Conservation (phyloP, 169 alveolate species). For the Plasmodium fragile region DNA sequence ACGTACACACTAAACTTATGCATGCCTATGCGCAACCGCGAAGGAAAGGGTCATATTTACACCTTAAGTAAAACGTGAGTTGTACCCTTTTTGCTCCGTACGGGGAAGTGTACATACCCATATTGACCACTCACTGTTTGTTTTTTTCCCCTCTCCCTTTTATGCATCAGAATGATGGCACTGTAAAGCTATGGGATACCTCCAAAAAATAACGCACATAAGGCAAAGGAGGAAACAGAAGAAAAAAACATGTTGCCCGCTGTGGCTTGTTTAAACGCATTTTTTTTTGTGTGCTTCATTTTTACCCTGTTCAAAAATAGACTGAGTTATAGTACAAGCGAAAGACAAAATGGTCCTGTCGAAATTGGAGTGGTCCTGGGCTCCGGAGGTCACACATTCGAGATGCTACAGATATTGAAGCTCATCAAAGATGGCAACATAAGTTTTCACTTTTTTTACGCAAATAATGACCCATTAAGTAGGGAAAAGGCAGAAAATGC, state of each 20-base stretch:
- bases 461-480: conserved; percentile 55
- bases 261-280: conserved; percentile 3
- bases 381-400: conserved; percentile 73
- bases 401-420: conserved; percentile 52
- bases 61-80: not conserved
- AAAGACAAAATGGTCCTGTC: conserved; percentile 10
- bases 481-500: conserved; percentile 49
- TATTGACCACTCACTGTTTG: not conserved
- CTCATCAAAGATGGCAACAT: conserved; percentile 38
- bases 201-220: not conserved
- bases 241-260: conserved; percentile 8
- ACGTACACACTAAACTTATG: not conserved
- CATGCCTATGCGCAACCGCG: not conserved
- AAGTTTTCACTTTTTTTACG: conserved; percentile 55
- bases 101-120: not conserved
- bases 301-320: conserved; percentile 20
- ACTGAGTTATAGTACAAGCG: not conserved
- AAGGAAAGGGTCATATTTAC: not conserved
- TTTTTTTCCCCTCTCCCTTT: not conserved
- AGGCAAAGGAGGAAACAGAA: not conserved
- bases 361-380: conserved; percentile 74
- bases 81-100: not conserved
- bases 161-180: conserved; percentile 20
- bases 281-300: conserved; percentile 19
- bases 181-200: conserved; percentile 45